These are phyloP conservation scores for Besnoitia besnoiti DNA, from an alignment of 169 alveolate genomes.

Conservation along the genomic window DNA sequence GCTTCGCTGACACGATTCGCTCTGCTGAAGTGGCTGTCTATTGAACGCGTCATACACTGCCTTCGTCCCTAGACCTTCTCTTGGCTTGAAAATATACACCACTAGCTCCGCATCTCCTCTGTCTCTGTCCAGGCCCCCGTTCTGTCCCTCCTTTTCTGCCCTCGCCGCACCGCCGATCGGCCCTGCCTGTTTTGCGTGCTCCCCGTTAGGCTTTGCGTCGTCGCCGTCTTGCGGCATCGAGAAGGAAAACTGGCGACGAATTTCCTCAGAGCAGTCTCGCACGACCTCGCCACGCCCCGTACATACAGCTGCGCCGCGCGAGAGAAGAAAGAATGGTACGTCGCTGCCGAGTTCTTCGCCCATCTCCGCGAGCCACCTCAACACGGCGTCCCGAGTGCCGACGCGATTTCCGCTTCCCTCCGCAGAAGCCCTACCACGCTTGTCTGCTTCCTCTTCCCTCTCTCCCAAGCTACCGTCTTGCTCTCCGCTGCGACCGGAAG, in stretches of 20 bases:
- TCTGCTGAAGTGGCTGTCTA: not conserved
- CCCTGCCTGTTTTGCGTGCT: not conserved
- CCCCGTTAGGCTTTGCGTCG: not conserved
- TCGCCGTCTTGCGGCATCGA: not conserved
- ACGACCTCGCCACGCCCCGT: slow-evolving; percentile 48
- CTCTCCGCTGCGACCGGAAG: too few relatives aligned
- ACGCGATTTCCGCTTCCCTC: too few relatives aligned
- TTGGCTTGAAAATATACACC: not conserved
- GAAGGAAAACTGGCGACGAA: not conserved
- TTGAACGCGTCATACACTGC: slow-evolving; percentile 20
- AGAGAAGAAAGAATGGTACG: slow-evolving; percentile 50
- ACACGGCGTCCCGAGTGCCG: too few relatives aligned
- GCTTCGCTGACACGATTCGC: not conserved
- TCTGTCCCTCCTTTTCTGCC: not conserved
- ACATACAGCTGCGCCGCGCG: slow-evolving; percentile 56
- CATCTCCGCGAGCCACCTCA: not conserved
- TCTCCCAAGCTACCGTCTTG: too few relatives aligned
- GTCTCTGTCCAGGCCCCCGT: too few relatives aligned
- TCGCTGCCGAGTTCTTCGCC: slow-evolving; percentile 47
- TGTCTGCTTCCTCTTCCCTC: too few relatives aligned
- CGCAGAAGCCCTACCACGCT: too few relatives aligned
- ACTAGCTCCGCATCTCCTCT: not conserved
- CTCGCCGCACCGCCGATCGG: not conserved
- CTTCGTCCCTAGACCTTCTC: slow-evolving; percentile 15
- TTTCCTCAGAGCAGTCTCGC: not conserved